phyloP scores from a whole-genome alignment of 2,329 filamentous ascomycete species.

The Torrubiella hemipterigena region DNA sequence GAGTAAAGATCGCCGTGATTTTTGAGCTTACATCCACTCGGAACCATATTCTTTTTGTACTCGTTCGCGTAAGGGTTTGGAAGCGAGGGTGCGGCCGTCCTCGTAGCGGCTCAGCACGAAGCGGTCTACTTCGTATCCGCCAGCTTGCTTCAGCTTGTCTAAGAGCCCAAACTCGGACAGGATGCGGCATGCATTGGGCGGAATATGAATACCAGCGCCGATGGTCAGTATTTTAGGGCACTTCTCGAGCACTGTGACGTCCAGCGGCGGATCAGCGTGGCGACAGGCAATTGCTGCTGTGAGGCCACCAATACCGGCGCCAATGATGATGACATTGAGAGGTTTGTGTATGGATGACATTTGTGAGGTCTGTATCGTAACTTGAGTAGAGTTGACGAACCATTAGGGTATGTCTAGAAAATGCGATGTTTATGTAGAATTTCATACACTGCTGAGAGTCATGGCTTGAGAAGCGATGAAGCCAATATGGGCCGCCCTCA shows the following conservation, averaged over 20 bases:
- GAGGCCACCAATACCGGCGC: slow-evolving; percentile 1
- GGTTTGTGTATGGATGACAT: too few species aligned
- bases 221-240: slow-evolving; percentile 3
- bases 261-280: slow-evolving; percentile 1
- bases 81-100: slow-evolving; percentile 1
- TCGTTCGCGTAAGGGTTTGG: slow-evolving; percentile 4
- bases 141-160: slow-evolving; percentile 3
- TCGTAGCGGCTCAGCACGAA: slow-evolving; percentile 3
- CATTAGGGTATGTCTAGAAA: too few species aligned
- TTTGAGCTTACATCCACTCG: slow-evolving; percentile 3
- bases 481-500: too few species aligned
- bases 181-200: slow-evolving; percentile 4
- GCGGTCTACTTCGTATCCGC: slow-evolving; percentile 4
- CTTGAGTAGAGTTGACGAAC: too few species aligned
- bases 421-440: too few species aligned
- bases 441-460: too few species aligned
- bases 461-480: too few species aligned
- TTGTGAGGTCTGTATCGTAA: too few species aligned
- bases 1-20: not conserved
- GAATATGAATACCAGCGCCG: slow-evolving; percentile 5
- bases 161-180: slow-evolving; percentile 4
- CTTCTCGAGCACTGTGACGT: slow-evolving; percentile 3
- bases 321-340: slow-evolving; percentile 3
- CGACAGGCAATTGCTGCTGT: slow-evolving; percentile 4
- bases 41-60: slow-evolving; percentile 1